phyloP scores from a whole-genome alignment of 129 eudicot genomes.

The sunflower (Helianthus annuus) region DNA sequence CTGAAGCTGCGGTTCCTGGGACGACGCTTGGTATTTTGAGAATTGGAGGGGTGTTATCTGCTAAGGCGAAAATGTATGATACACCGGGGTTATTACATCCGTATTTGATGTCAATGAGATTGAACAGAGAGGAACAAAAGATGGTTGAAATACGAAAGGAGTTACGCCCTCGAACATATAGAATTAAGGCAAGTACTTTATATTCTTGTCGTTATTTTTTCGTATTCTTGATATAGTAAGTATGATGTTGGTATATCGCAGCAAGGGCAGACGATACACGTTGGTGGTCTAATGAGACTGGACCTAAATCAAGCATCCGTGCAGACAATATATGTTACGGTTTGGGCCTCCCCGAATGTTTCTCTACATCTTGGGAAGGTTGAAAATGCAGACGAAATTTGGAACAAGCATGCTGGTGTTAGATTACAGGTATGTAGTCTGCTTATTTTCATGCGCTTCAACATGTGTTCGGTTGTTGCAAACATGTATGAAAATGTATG shows the following conservation, averaged over 20 bases:
- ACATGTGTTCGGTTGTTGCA: neutral
- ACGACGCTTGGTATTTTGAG: constrained; percentile 93
- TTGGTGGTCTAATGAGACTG: constrained; percentile 85
- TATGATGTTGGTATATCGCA: constrained; percentile 43
- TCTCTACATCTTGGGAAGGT: constrained; percentile 92
- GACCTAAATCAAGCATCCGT: constrained; percentile 85
- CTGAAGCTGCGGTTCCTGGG: constrained; percentile 97
- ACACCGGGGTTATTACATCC: constrained; percentile 95
- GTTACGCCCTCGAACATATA: constrained; percentile 69
- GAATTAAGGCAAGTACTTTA: constrained; percentile 68
- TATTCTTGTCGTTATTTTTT: constrained; percentile 2
- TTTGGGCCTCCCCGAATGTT: constrained; percentile 88
- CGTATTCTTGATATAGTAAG: too few relatives aligned
- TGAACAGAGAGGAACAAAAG: constrained; percentile 91
- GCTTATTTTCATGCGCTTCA: neutral
- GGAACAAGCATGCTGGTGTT: constrained; percentile 84
- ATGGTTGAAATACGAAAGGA: constrained; percentile 91
- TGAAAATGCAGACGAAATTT: constrained; percentile 89
- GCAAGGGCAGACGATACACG: constrained; percentile 77
- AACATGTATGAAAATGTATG: neutral
- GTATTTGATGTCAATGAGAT: constrained; percentile 86
- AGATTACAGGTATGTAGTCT: constrained; percentile 74
- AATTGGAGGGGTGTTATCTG: constrained; percentile 84
- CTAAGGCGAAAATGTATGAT: constrained; percentile 96
- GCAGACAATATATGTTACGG: constrained; percentile 80